phyloP scores from a whole-genome alignment of 1,139 yeast species.

The Geotrichum phurueaensis region DNA sequence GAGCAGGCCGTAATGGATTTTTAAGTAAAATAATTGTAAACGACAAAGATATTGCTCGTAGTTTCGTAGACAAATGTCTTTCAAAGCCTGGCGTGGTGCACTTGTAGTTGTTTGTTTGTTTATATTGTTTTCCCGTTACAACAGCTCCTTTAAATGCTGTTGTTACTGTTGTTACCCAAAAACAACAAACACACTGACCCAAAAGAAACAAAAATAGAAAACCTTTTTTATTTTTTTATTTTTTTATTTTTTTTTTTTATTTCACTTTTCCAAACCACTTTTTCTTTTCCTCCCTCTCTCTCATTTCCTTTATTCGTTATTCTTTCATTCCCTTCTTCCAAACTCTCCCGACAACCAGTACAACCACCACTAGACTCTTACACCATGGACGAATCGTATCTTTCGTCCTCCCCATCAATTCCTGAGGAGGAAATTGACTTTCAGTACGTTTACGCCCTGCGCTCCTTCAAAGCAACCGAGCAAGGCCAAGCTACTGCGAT shows the following conservation, averaged over 20 bases:
- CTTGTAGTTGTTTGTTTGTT: neutral
- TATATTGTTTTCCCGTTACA: neutral
- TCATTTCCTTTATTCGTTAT: neutral
- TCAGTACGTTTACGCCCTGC: conserved; percentile 75
- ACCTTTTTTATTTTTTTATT: neutral
- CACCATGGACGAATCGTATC: conserved; percentile 15
- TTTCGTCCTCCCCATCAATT: conserved; percentile 49
- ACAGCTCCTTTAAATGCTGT: neutral
- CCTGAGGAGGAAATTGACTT: conserved; percentile 66
- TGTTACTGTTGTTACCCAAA: neutral
- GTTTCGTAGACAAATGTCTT: too few species aligned
- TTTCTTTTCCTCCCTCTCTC: neutral
- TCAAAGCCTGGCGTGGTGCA: too few species aligned
- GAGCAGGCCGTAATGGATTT: too few species aligned
- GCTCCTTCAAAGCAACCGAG: conserved; percentile 86
- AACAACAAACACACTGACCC: neutral
- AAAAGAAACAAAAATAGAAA: neutral
- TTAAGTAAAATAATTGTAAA: too few species aligned
- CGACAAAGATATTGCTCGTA: too few species aligned
- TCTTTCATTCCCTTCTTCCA: conserved; percentile 3
- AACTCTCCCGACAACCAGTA: neutral
- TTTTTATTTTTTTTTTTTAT: neutral
- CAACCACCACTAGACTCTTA: neutral
- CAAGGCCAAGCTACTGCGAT: conserved; percentile 81
- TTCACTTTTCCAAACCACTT: neutral